Evolutionary conservation across 179 eudicot species (phyloP).

Genomic region (Pouteria campechiana): DNA sequence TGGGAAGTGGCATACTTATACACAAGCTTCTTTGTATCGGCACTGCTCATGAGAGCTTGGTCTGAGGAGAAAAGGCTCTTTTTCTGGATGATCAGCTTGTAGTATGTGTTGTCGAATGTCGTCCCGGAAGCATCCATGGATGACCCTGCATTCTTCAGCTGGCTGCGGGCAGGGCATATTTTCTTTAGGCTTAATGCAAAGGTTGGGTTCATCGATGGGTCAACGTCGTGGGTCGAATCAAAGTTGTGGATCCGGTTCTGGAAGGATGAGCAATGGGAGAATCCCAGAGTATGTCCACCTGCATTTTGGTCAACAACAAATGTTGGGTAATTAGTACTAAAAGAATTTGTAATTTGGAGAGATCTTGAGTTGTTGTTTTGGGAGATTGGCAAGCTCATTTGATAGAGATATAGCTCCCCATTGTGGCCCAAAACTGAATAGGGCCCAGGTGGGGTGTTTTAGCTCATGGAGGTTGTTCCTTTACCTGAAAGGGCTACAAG

Average conservation of each 20-base stretch:
- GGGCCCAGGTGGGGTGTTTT: neutral
- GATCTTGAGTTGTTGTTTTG: too few species aligned
- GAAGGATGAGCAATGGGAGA: conserved; percentile 91
- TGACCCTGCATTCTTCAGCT: conserved; percentile 43
- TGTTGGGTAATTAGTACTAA: too few species aligned
- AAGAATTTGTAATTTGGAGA: too few species aligned
- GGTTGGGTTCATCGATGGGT: conserved; percentile 54
- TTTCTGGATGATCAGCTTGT: conserved; percentile 58
- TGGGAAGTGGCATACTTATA: conserved; percentile 43
- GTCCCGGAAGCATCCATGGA: conserved; percentile 55
- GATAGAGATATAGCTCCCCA: too few species aligned
- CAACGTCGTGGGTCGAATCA: conserved; percentile 36
- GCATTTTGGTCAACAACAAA: conserved; percentile 2
- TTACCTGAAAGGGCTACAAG: conserved; percentile 78
- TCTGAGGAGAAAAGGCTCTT: conserved; percentile 68
- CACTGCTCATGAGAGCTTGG: conserved; percentile 43
- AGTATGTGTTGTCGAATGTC: conserved; percentile 62
- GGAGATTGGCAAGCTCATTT: too few species aligned
- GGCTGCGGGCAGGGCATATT: conserved; percentile 52
- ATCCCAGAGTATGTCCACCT: conserved; percentile 98
- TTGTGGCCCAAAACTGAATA: too few species aligned
- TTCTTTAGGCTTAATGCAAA: conserved; percentile 47
- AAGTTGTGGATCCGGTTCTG: conserved; percentile 78
- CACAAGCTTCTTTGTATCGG: conserved; percentile 46
- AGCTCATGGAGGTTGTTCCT: neutral